phyloP scores from a whole-genome alignment of 352 stramenopile genomes.

The Phytophthora constricta region DNA sequence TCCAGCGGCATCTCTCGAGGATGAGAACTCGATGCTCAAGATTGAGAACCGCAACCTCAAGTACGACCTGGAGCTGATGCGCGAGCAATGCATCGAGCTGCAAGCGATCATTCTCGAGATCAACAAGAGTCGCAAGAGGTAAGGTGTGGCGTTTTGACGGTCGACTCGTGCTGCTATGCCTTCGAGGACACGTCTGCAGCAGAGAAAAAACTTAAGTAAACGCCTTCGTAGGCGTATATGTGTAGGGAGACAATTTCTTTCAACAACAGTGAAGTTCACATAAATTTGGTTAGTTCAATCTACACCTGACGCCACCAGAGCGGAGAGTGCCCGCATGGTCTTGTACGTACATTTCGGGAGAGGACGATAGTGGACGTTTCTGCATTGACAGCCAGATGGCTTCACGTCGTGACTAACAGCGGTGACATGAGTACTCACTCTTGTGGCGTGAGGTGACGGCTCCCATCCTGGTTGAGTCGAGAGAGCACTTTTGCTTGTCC shows the following conservation, averaged over 20 bases:
- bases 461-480: constrained; percentile 20
- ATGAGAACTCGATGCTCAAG: constrained; percentile 89
- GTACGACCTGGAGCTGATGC: constrained; percentile 90
- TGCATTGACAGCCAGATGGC: constrained; percentile 22
- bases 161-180: constrained; percentile 17
- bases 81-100: constrained; percentile 88
- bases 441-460: constrained; percentile 15
- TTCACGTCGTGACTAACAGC: constrained; percentile 22
- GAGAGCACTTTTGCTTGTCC: constrained; percentile 22
- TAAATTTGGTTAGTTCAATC: too few relatives aligned
- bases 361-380: background rate
- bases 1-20: constrained; percentile 78
- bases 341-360: constrained; percentile 8
- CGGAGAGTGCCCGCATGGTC: too few relatives aligned
- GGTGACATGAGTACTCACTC: constrained; percentile 16
- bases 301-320: too few relatives aligned
- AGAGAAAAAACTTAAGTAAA: constrained; percentile 39
- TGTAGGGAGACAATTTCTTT: constrained; percentile 40
- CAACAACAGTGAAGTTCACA: constrained; percentile 27
- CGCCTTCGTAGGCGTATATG: constrained; percentile 38
- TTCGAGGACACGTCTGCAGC: constrained; percentile 8
- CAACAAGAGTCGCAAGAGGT: constrained; percentile 90
- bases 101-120: constrained; percentile 91
- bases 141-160: constrained; percentile 31
- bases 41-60: constrained; percentile 90